Percentiles rank a stretch among this genome's conserved stretches.
Conservation (phyloP, 495 filamentous ascomycete species). For the Neurospora tetrasperma region DNA sequence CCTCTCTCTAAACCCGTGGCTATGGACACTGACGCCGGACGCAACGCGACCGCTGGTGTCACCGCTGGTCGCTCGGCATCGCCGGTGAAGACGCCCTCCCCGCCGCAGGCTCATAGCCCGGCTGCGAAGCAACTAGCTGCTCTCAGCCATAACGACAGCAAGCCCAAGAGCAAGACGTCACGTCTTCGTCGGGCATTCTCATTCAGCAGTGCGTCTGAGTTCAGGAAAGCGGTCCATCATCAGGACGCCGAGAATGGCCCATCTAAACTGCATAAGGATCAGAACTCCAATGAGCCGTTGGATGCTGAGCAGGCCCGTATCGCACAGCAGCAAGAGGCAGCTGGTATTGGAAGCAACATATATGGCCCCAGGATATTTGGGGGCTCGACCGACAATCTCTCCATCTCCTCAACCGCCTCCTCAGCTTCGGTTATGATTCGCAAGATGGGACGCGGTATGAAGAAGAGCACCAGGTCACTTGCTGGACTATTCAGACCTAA, state of each 20-base stretch:
- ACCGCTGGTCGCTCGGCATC: conserved; percentile 13
- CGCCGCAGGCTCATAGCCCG: conserved; percentile 44
- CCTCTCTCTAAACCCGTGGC: conserved; percentile 77
- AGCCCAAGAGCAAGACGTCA: conserved; percentile 71
- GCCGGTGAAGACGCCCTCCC: conserved; percentile 21
- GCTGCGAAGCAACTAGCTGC: conserved; percentile 74
- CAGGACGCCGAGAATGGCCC: conserved; percentile 40
- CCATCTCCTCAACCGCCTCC: conserved; percentile 93
- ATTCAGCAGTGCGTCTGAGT: conserved; percentile 90
- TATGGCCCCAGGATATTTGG: conserved; percentile 87
- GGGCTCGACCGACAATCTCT: conserved; percentile 91
- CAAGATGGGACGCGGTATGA: conserved; percentile 98
- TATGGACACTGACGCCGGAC: conserved; percentile 37
- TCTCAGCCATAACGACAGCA: conserved; percentile 61
- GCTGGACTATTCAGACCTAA: conserved; percentile 94
- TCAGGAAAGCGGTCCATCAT: conserved; percentile 66
- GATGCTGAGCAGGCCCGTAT: conserved; percentile 79
- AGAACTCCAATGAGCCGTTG: conserved; percentile 56
- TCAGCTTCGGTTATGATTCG: conserved; percentile 98
- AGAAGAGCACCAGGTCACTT: conserved; percentile 78
- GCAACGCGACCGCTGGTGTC: conserved; percentile 19
- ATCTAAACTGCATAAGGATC: conserved; percentile 61
- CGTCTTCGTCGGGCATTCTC: conserved; percentile 88
- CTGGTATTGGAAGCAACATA: conserved; percentile 84
- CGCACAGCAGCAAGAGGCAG: conserved; percentile 80